Percentiles rank a stretch among this genome's conserved stretches.
Evolutionary conservation across 176 grass and related monocot genomes (phyloP).

Genomic region (Hordeum marinum): DNA sequence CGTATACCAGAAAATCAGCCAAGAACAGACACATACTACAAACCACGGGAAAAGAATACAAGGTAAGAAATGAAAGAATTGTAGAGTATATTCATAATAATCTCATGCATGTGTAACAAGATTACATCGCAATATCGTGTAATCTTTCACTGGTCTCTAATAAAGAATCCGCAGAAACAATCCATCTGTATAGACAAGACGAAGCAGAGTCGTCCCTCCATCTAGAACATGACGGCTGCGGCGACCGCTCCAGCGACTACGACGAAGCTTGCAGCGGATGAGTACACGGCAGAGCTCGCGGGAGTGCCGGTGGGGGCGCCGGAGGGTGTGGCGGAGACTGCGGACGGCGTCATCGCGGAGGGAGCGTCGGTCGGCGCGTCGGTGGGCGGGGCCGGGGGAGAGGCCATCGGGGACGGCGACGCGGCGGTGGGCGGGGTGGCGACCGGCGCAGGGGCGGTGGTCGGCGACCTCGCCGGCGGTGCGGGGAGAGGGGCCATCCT

Average conservation of each 20-base stretch:
- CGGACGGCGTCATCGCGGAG: background rate
- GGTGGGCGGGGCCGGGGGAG: conserved; percentile 16
- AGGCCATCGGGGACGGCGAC: conserved; percentile 21
- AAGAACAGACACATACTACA: no score
- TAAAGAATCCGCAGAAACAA: conserved; percentile 9
- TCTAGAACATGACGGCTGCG: conserved; percentile 44
- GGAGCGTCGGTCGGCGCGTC: conserved; percentile 3
- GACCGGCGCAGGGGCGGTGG: conserved; percentile 5
- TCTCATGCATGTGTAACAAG: no score
- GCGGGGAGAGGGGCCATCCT: conserved; percentile 33
- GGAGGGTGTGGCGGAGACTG: conserved; percentile 7
- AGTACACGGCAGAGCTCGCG: background rate
- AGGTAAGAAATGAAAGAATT: no score
- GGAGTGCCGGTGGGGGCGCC: background rate
- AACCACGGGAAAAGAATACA: no score
- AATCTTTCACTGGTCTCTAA: background rate
- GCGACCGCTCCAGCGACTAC: conserved; percentile 30
- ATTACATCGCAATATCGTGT: no score
- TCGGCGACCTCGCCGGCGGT: conserved; percentile 21
- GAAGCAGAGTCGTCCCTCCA: background rate
- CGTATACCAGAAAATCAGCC: no score
- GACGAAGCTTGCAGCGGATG: conserved; percentile 25
- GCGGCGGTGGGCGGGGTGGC: conserved; percentile 5
- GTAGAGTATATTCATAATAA: no score
- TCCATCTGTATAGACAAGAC: background rate